Percentiles rank a stretch among this genome's conserved stretches.
Conservation (phyloP, 2,329 filamentous ascomycete species). For the Gaeumannomyces tritici region DNA sequence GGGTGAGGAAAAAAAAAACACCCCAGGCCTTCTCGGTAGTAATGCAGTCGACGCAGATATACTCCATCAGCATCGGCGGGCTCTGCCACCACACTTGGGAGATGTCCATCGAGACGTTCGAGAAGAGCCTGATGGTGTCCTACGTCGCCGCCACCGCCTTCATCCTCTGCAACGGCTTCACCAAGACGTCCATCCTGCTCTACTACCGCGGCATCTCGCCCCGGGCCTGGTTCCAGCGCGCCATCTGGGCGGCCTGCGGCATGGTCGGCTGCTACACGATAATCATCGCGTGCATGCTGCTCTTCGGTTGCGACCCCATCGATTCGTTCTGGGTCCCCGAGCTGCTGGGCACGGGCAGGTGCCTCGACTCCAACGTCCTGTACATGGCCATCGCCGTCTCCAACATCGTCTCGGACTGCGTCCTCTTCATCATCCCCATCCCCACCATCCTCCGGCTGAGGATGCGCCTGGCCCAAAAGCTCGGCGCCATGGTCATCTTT, state of each 20-base stretch:
- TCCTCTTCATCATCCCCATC: background rate
- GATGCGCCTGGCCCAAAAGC: background rate
- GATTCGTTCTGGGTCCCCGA: background rate
- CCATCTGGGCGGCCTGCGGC: background rate
- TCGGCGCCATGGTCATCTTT: background rate
- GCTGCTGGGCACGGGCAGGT: background rate
- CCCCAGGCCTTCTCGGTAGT: background rate
- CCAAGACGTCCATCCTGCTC: background rate
- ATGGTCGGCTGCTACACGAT: background rate
- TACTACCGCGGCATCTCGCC: background rate
- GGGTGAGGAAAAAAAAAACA: too few species aligned
- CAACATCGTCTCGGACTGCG: background rate
- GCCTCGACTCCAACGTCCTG: background rate
- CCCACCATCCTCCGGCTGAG: background rate
- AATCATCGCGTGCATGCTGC: background rate
- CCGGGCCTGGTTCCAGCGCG: background rate
- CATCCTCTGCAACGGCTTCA: background rate
- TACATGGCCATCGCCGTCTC: background rate
- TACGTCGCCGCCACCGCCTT: background rate
- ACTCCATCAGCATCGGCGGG: background rate
- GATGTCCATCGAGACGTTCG: background rate
- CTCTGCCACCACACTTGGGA: background rate
- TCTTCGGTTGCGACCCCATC: background rate
- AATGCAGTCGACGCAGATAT: background rate
- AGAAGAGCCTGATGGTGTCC: background rate